Evolutionary conservation across 768 basidiomycete genomes (phyloP).

Genomic region (Tubosaeta brunneosetosa): DNA sequence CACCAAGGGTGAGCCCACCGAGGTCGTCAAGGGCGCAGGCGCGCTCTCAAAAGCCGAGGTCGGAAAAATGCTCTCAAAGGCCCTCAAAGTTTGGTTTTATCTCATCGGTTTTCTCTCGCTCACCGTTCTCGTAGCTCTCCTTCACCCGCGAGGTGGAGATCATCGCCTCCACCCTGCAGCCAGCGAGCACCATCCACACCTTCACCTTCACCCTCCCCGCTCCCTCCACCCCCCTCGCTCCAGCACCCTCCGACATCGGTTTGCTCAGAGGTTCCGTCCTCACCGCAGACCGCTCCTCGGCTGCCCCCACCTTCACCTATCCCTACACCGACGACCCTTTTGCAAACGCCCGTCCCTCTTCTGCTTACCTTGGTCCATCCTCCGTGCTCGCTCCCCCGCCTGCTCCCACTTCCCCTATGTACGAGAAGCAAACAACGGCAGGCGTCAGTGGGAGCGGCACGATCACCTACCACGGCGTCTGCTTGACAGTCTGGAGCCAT

Average conservation of each 20-base stretch:
- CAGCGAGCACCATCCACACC: slow-evolving; percentile 86
- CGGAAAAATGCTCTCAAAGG: slow-evolving; percentile 86
- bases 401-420: slow-evolving; percentile 24
- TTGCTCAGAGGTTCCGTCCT: slow-evolving; percentile 72
- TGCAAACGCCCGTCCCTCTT: slow-evolving; percentile 61
- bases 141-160: slow-evolving; percentile 92
- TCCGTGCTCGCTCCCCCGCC: slow-evolving; percentile 46
- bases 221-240: slow-evolving; percentile 69
- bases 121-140: slow-evolving; percentile 53
- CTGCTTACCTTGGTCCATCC: slow-evolving; percentile 78
- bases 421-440: slow-evolving; percentile 25
- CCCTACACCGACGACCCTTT: slow-evolving; percentile 77
- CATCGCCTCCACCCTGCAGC: slow-evolving; percentile 91
- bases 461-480: slow-evolving; percentile 84
- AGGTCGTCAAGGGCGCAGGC: slow-evolving; percentile 69
- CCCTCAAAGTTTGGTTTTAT: slow-evolving; percentile 62
- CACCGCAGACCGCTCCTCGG: slow-evolving; percentile 61
- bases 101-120: neutral
- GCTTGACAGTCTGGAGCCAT: slow-evolving; percentile 93
- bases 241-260: slow-evolving; percentile 56
- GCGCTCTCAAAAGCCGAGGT: slow-evolving; percentile 83
- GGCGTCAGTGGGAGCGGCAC: slow-evolving; percentile 37
- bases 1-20: slow-evolving; percentile 49
- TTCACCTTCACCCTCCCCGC: slow-evolving; percentile 87
- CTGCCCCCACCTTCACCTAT: slow-evolving; percentile 61